Evolutionary conservation across 2,329 filamentous ascomycete genomes (phyloP).

Genomic region (Colletotrichum liriopes): DNA sequence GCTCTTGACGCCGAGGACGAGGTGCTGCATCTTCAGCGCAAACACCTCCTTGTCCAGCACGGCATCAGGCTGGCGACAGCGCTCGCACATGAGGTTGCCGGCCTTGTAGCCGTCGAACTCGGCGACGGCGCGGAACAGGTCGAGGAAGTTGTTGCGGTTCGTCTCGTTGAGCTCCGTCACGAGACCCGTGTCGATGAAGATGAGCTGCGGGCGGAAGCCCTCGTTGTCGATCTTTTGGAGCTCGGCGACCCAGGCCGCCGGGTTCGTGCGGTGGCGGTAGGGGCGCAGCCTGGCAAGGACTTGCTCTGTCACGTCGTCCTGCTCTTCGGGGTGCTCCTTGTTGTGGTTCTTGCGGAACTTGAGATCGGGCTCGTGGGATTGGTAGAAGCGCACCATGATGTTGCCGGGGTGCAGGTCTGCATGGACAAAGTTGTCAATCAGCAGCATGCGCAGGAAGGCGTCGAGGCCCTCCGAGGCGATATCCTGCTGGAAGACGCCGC

Average conservation of each 20-base stretch:
- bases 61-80: constrained; percentile 91
- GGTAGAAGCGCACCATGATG: constrained; percentile 99
- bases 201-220: constrained; percentile 92
- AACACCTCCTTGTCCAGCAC: constrained; percentile 93
- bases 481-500: constrained; percentile 92
- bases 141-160: constrained; percentile 93
- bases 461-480: constrained; percentile 96
- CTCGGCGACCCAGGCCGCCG: constrained; percentile 80
- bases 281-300: constrained; percentile 87
- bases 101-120: constrained; percentile 98
- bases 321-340: constrained; percentile 58
- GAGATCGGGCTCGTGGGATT: constrained; percentile 81
- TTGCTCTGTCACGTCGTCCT: constrained; percentile 87
- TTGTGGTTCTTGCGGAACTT: constrained; percentile 46
- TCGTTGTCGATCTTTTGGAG: constrained; percentile 85
- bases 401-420: constrained; percentile 97
- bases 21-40: constrained; percentile 95
- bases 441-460: constrained; percentile 94
- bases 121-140: constrained; percentile 94
- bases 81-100: constrained; percentile 94
- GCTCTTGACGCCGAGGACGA: constrained; percentile 92
- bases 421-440: constrained; percentile 98
- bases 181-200: constrained; percentile 97
- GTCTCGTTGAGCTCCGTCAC: constrained; percentile 92
- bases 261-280: constrained; percentile 74